phyloP scores from a whole-genome alignment of 2,329 filamentous ascomycete species.

The Ilyonectria destructans region DNA sequence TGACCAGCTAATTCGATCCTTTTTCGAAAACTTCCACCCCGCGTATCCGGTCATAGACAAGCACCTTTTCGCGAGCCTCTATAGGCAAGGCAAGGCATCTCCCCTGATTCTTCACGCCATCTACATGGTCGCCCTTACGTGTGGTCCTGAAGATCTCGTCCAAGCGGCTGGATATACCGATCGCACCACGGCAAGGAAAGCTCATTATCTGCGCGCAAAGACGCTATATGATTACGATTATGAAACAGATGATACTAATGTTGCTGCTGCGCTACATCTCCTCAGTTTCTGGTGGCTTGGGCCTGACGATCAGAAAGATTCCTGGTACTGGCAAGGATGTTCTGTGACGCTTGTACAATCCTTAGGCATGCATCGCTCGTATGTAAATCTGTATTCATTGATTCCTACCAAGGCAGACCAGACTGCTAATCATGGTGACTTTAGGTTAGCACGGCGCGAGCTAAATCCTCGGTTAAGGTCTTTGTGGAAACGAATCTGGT shows the following conservation, averaged over 20 bases:
- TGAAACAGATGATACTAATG: slow-evolving; percentile 24
- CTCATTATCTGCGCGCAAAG: slow-evolving; percentile 39
- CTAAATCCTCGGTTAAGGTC: slow-evolving; percentile 20
- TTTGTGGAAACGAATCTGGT: slow-evolving; percentile 40
- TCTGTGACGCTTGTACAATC: slow-evolving; percentile 39
- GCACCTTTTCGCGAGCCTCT: neutral
- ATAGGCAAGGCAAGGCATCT: slow-evolving; percentile 21
- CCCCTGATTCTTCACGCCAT: slow-evolving; percentile 30
- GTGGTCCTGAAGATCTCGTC: slow-evolving; percentile 30
- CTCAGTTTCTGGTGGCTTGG: slow-evolving; percentile 43
- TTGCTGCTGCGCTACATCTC: slow-evolving; percentile 31
- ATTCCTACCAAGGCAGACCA: accelerated
- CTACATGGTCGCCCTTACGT: slow-evolving; percentile 31
- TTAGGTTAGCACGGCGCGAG: neutral
- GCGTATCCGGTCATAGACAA: slow-evolving; percentile 36
- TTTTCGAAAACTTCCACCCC: slow-evolving; percentile 36
- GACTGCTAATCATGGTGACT: neutral
- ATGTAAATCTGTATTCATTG: accelerated
- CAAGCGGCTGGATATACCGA: slow-evolving; percentile 33
- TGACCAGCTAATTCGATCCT: slow-evolving; percentile 25
- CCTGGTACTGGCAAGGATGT: slow-evolving; percentile 43
- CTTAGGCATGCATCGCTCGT: slow-evolving; percentile 41
- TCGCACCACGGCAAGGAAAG: slow-evolving; percentile 34
- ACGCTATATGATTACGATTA: slow-evolving; percentile 37
- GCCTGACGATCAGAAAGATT: slow-evolving; percentile 41